Percentiles rank a stretch among this genome's conserved stretches.
Conservation (phyloP, 2,329 filamentous ascomycete species). For the Paraphoma sp. region DNA sequence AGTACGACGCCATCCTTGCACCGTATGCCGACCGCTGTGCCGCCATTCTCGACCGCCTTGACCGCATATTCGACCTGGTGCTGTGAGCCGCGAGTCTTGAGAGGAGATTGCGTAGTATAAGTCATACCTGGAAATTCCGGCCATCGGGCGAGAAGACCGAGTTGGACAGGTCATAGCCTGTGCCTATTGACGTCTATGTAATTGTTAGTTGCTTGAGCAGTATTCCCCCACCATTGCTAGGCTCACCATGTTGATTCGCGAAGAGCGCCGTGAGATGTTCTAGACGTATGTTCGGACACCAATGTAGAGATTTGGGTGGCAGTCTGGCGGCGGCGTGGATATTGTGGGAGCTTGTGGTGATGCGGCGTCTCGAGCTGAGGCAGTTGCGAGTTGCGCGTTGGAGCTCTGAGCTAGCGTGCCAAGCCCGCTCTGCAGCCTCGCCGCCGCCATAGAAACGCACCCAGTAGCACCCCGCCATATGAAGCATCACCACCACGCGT, state of each 20-base stretch:
- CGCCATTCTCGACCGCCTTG: slow-evolving; percentile 97
- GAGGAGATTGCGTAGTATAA: neutral
- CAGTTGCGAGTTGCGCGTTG: slow-evolving; percentile 38
- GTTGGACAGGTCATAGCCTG: slow-evolving; percentile 98
- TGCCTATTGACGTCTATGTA: slow-evolving; percentile 94
- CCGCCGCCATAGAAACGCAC: neutral
- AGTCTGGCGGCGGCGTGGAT: slow-evolving; percentile 2
- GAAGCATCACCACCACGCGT: neutral
- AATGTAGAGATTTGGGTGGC: neutral
- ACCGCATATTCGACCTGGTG: slow-evolving; percentile 86
- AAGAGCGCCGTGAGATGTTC: neutral
- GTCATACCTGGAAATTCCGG: slow-evolving; percentile 89
- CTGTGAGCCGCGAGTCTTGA: slow-evolving; percentile 14
- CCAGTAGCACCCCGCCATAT: neutral
- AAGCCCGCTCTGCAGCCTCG: slow-evolving; percentile 3
- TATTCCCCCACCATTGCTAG: slow-evolving; percentile 11
- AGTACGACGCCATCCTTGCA: slow-evolving; percentile 97
- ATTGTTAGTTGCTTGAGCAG: slow-evolving; percentile 22
- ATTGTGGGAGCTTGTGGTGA: slow-evolving; percentile 14
- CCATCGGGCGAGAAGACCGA: slow-evolving; percentile 99
- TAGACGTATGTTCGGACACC: no score
- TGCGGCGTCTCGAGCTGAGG: slow-evolving; percentile 33
- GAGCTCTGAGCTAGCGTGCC: slow-evolving; percentile 27
- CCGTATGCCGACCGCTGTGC: slow-evolving; percentile 93
- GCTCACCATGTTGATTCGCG: slow-evolving; percentile 37